These are phyloP conservation scores for Chalara sp. DNA, from an alignment of 2,329 filamentous ascomycete species.

Conservation along the genomic window DNA sequence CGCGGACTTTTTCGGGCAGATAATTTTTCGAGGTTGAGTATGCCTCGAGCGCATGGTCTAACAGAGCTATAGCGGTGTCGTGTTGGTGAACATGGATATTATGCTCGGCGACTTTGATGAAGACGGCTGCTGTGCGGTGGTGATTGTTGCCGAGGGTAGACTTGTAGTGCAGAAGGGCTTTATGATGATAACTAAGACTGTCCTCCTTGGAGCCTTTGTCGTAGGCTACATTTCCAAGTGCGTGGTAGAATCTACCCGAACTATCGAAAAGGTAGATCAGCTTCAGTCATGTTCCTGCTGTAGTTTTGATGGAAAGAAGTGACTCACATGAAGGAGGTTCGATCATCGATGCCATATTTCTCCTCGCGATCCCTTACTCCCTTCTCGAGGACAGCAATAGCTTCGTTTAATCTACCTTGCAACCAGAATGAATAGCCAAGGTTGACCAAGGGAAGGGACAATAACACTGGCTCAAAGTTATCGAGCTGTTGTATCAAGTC, in stretches of 20 bases:
- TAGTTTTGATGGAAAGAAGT: not conserved
- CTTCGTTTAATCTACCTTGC: constrained; percentile 3
- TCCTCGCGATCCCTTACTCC: not conserved
- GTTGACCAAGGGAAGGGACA: constrained; percentile 5
- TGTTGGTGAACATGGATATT: not conserved
- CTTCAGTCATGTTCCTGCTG: not conserved
- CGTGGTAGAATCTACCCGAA: not conserved
- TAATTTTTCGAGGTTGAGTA: not conserved
- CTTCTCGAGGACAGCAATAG: not conserved
- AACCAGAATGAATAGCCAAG: constrained; percentile 7
- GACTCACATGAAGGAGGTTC: not conserved
- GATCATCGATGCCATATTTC: not conserved
- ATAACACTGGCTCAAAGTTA: constrained; percentile 1
- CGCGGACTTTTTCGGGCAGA: not conserved
- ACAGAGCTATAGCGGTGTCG: not conserved
- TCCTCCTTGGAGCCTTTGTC: not conserved
- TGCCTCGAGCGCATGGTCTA: not conserved
- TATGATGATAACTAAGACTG: not conserved
- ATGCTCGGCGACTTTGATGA: not conserved
- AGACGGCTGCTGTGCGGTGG: not conserved
- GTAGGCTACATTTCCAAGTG: not conserved
- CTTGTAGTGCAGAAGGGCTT: not conserved
- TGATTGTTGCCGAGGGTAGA: not conserved
- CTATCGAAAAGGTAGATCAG: not conserved
- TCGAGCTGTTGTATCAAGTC: constrained; percentile 1